Base-by-base conservation (phyloP, 352 stramenopile genomes). In the Thalassiosira livingstoniorum region DNA sequence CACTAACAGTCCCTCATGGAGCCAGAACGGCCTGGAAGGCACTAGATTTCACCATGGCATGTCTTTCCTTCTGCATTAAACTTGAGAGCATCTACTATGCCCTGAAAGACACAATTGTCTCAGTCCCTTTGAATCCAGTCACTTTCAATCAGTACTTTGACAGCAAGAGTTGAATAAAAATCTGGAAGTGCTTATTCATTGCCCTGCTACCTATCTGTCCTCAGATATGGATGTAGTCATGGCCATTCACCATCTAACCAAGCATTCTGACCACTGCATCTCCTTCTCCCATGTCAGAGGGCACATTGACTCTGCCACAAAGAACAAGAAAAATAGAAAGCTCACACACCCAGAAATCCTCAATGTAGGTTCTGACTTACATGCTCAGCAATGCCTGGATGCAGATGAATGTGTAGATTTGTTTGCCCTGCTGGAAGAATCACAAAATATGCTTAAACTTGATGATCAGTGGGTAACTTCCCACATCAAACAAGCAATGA, bases 361-460 rank as follows among this genome's bases (percentile, higher is more conserved):
- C n/a, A n/a, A n/a, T n/a, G n/a, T n/a, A n/a, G n/a, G n/a, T n/a
- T n/a, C n/a, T n/a, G n/a, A n/a, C n/a, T n/a, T n/a, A n/a, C n/a
- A n/a, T n/a, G n/a, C n/a, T n/a, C n/a, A n/a, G n/a, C n/a, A n/a
- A n/a, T n/a, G n/a, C n/a, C n/a, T n/a, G n/a, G n/a, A n/a, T n/a
- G n/a, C n/a, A n/a, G n/a, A n/a, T n/a, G n/a, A n/a, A n/a, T n/a
- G n/a, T n/a, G n/a, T n/a, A n/a, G n/a, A 5, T 18, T 5, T 11
- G 11, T 73, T 73, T 27, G 1, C 34, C 27, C 68, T 57, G 7
- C 21, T 39, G 2, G 55, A 34, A 54, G 55, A 37, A 4, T 78
- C 51, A 13, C 10, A 47, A 25, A 42, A 54, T n/a, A 78, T 78
- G 54, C 55, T 78, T 21, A 32, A 62, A 54, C 13, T 78, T 11